Evolutionary conservation across 129 eudicot genomes (phyloP), one percentile per base, ranked within the genome.

Genomic region (Chrysanthemum lavandulifolium): DNA sequence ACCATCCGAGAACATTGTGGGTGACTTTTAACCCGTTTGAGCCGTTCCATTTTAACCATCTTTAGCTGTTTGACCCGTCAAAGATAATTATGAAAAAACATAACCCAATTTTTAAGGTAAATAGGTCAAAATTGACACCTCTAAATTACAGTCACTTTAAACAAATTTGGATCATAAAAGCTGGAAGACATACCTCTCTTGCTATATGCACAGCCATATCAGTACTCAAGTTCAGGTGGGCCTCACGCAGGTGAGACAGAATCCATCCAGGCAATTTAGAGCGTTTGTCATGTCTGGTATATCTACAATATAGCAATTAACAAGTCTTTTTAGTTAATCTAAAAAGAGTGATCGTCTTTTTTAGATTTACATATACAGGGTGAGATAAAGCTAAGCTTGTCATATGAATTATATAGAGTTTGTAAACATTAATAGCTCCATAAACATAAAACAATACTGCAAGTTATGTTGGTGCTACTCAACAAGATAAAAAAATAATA

Each of bases 121-220:
- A 67, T 27, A 2, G 8, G 9, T 16, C 23, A 56, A 51, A 25
- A 43, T 23, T 23, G 40, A 45, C 61, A 68, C 60, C 14, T 13
- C 51, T n/a, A 33, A 69, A 2, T 27, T 36, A 36, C 2, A 2
- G 54, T 19, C 16, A 70, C 33, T 19, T 27, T 12, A 19, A 43
- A 60, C 59, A 64, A 14, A 6, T 12, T 65, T 4, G 15, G 48
- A 74, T 64, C 16, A 31, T 25, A 50, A 78, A 43, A n/a, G 19
- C 18, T 27, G 68, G 61, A 82, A 51, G 60, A 2, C 66, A 13
- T 78, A 91, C 99, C 89, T 95, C 99, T 88, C 88, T 80, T 59
- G 99, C 99, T 61, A 95, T 95, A 81, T 95, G 94, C 74, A 90
- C 91, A 1, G 97, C 99, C 99, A 95, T 95, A 81, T 95, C 99